Percentiles rank a stretch among this genome's conserved stretches.
phyloP scores from a whole-genome alignment of 2,329 filamentous ascomycete genomes.

The Diaporthe velutina region DNA sequence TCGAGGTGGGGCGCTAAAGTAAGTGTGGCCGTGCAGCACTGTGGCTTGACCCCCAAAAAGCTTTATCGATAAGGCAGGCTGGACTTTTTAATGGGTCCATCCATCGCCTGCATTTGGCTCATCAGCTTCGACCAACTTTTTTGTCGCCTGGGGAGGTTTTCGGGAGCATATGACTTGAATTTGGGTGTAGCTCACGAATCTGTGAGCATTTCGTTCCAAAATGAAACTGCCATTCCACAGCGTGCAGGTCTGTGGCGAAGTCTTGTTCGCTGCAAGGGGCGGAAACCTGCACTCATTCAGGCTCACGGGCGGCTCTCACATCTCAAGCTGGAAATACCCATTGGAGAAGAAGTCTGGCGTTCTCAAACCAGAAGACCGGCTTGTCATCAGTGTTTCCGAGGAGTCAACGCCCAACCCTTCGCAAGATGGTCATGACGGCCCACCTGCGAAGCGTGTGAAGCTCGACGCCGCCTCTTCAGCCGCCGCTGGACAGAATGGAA shows the following conservation, averaged over 20 bases:
- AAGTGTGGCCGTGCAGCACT: constrained; percentile 19
- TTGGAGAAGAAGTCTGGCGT: constrained; percentile 42
- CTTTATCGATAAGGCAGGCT: constrained; percentile 29
- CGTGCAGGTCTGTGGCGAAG: constrained; percentile 64
- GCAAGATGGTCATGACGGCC: constrained; percentile 39
- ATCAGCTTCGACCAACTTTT: not conserved
- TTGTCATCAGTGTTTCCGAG: constrained; percentile 33
- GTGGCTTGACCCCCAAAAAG: constrained; percentile 2
- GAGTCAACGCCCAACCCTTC: constrained; percentile 22
- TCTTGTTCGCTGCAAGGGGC: constrained; percentile 81
- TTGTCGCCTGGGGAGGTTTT: not conserved
- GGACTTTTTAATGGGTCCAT: constrained; percentile 7
- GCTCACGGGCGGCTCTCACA: constrained; percentile 66
- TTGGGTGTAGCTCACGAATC: not conserved
- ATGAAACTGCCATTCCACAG: constrained; percentile 75
- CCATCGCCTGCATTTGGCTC: not conserved
- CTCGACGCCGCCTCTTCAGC: constrained; percentile 34
- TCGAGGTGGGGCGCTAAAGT: constrained; percentile 18
- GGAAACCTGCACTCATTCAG: constrained; percentile 78
- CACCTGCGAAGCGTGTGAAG: constrained; percentile 47
- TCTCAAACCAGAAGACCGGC: constrained; percentile 39
- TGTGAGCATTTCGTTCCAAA: constrained; percentile 32
- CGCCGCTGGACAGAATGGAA: constrained; percentile 38
- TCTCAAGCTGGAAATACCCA: constrained; percentile 73
- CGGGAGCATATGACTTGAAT: not conserved